A percentile compares a stretch with the other conserved stretches of the same genome.
Evolutionary conservation across 2,329 filamentous ascomycete species (phyloP).

Genomic region (Sporothrix dimorphospora): DNA sequence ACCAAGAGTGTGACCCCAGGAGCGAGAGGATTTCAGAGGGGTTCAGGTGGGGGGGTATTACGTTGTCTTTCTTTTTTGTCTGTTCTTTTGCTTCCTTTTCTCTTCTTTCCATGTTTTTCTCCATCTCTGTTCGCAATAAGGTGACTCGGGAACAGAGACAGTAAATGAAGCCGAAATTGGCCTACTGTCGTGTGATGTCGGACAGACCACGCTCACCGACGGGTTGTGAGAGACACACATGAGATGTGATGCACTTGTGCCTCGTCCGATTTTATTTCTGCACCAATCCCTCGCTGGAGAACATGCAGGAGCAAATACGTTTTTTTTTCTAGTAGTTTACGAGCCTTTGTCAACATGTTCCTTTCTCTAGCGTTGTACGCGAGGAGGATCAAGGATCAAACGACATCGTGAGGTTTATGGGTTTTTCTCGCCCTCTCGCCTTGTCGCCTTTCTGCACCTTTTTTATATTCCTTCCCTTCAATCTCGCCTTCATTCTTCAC

Average conservation of each 20-base stretch:
- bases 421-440: not conserved
- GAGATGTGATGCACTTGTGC: not conserved
- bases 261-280: not conserved
- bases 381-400: slow-evolving; percentile 7
- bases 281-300: not conserved
- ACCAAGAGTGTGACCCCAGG: not conserved
- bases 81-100: not conserved
- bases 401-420: not conserved
- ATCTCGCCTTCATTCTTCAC: not conserved
- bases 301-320: too few relatives aligned
- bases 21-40: not conserved
- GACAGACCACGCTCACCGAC: slow-evolving; percentile 4
- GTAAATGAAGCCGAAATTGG: slow-evolving; percentile 10
- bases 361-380: not conserved
- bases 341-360: not conserved
- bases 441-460: not conserved
- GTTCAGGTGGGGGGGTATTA: not conserved
- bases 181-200: slow-evolving; percentile 14
- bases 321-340: too few relatives aligned
- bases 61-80: not conserved
- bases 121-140: not conserved
- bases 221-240: not conserved
- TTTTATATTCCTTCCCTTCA: not conserved
- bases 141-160: slow-evolving; percentile 8
- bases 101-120: not conserved